Evolutionary conservation across 306 rosid genomes (phyloP).

Genomic region (Vachellia pachyceras): DNA sequence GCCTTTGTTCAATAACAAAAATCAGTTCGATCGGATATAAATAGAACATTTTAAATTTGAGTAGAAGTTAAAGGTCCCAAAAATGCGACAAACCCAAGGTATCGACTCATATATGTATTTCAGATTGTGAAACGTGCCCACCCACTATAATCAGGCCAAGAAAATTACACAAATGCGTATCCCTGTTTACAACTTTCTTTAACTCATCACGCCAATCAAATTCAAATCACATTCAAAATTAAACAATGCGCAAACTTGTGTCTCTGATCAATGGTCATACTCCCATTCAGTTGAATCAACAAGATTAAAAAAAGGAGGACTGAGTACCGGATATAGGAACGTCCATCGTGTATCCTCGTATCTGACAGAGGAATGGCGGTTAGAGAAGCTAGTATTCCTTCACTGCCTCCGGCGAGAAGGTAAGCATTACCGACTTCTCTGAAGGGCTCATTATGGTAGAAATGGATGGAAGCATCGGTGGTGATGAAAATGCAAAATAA

Average conservation of each 20-base stretch:
- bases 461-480: constrained; percentile 75
- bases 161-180: constrained; percentile 7
- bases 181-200: not conserved
- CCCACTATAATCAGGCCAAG: constrained; percentile 7
- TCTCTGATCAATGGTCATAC: not conserved
- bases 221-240: not conserved
- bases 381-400: constrained; percentile 69
- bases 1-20: not conserved
- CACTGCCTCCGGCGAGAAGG: constrained; percentile 97
- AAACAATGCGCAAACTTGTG: constrained; percentile 11
- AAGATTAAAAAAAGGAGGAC: not conserved
- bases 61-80: not conserved
- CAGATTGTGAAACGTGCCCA: not conserved
- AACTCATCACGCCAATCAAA: not conserved
- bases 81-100: not conserved
- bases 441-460: constrained; percentile 66
- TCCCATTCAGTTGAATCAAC: constrained; percentile 10
- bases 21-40: not conserved
- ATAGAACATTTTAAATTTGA: not conserved
- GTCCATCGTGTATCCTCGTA: constrained; percentile 45
- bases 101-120: not conserved
- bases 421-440: constrained; percentile 79
- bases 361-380: constrained; percentile 26
- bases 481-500: constrained; percentile 27
- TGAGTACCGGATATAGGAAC: constrained; percentile 75